Conservation (phyloP, 2,329 filamentous ascomycete genomes). For the Celoporthe dispersa region DNA sequence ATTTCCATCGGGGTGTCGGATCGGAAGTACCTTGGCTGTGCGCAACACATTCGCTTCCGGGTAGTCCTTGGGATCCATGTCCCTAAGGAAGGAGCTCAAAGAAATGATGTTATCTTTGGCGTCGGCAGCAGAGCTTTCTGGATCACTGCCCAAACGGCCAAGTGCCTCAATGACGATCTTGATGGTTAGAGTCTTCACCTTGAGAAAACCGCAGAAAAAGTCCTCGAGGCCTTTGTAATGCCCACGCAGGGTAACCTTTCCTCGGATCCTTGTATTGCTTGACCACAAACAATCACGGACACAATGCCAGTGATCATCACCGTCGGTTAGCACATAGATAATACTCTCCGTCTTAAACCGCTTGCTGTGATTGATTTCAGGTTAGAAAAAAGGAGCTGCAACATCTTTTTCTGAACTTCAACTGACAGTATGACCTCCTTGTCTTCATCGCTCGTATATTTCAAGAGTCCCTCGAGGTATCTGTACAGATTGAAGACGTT, state of each 20-base stretch:
- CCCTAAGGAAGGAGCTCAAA: conserved; percentile 40
- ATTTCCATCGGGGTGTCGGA: conserved; percentile 31
- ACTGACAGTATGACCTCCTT: background rate
- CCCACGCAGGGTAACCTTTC: conserved; percentile 21
- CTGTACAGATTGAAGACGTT: background rate
- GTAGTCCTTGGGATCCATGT: background rate
- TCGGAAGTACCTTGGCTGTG: conserved; percentile 34
- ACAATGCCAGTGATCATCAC: conserved; percentile 12
- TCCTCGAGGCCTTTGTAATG: conserved; percentile 24
- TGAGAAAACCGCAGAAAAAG: conserved; percentile 34
- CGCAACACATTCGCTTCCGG: conserved; percentile 10
- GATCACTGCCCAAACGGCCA: conserved; percentile 29
- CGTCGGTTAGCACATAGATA: conserved; percentile 22
- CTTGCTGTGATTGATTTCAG: background rate
- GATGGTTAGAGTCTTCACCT: conserved; percentile 37
- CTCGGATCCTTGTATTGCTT: conserved; percentile 20
- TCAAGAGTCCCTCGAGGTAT: background rate
- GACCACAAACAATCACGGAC: conserved; percentile 29
- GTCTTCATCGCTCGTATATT: background rate
- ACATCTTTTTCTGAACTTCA: no score
- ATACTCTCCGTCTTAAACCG: conserved; percentile 21
- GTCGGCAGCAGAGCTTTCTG: conserved; percentile 28
- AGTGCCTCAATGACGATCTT: conserved; percentile 41
- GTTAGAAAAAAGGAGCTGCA: background rate
- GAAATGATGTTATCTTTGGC: conserved; percentile 39